A percentile compares a stretch with the other conserved stretches of the same genome.
phyloP scores from a whole-genome alignment of 805 yeast species.

The Yamadazyma sp. region DNA sequence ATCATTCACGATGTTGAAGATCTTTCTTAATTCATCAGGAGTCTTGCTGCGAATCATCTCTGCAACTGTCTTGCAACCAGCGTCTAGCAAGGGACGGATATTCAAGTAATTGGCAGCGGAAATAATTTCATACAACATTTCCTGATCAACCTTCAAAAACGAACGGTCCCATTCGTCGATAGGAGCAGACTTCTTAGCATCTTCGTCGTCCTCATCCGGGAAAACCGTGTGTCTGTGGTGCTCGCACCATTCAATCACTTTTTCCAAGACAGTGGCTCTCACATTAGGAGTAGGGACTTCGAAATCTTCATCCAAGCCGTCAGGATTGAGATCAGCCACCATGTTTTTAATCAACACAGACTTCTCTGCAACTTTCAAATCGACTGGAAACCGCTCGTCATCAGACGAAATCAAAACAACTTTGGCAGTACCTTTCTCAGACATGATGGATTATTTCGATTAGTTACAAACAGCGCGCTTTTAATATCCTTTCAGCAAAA shows the following conservation, averaged over 20 bases:
- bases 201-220: conserved; percentile 79
- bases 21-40: conserved; percentile 76
- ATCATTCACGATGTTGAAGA: conserved; percentile 77
- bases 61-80: conserved; percentile 79
- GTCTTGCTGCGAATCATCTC: conserved; percentile 79
- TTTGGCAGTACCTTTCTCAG: conserved; percentile 29
- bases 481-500: too few relatives aligned
- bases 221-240: conserved; percentile 80
- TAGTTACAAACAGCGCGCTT: background rate
- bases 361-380: conserved; percentile 79
- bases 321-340: conserved; percentile 65
- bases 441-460: conserved; percentile 1
- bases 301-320: conserved; percentile 65
- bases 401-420: conserved; percentile 72
- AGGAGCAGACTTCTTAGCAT: conserved; percentile 79
- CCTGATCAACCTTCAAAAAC: conserved; percentile 89
- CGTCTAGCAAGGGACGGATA: conserved; percentile 69
- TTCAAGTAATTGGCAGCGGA: conserved; percentile 75
- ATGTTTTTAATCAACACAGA: conserved; percentile 81
- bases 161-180: conserved; percentile 94
- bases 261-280: conserved; percentile 78
- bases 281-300: conserved; percentile 92
- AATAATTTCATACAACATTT: conserved; percentile 77
- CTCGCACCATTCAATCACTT: conserved; percentile 92
- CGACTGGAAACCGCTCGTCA: conserved; percentile 74